Evolutionary conservation across 2,329 filamentous ascomycete species (phyloP).

Genomic region (Aspergillus terreus): DNA sequence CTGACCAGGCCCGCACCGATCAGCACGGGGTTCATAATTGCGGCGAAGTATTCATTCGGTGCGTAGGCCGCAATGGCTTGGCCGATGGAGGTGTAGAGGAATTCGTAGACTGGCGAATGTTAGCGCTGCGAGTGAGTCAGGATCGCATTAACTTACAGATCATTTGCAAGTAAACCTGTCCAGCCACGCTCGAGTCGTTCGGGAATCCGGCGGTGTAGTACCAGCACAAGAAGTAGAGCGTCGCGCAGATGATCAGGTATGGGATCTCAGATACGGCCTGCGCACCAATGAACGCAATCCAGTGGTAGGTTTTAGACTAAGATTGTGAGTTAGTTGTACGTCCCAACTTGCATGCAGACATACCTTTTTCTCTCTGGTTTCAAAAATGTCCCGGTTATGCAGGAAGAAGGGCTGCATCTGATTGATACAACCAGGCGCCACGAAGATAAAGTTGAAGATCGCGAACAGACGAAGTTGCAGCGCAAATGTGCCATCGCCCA

Average conservation of each 20-base stretch:
- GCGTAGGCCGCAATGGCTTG: constrained; percentile 57
- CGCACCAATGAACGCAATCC: constrained; percentile 56
- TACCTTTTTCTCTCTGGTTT: constrained; percentile 56
- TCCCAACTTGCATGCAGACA: not conserved
- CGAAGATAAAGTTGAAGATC: constrained; percentile 62
- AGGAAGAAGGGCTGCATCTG: constrained; percentile 60
- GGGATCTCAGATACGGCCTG: constrained; percentile 49
- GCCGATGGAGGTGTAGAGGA: constrained; percentile 43
- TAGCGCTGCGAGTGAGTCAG: not conserved
- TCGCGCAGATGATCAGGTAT: constrained; percentile 43
- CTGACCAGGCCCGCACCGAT: constrained; percentile 43
- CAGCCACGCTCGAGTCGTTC: constrained; percentile 26
- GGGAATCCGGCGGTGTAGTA: constrained; percentile 55
- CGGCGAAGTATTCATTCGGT: constrained; percentile 58
- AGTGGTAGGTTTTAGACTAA: constrained; percentile 56
- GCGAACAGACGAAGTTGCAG: constrained; percentile 57
- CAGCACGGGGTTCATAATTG: constrained; percentile 55
- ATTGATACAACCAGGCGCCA: constrained; percentile 56
- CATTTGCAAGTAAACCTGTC: constrained; percentile 40
- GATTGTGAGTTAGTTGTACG: not conserved
- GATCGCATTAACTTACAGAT: constrained; percentile 24
- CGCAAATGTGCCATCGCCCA: constrained; percentile 50
- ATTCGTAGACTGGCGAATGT: constrained; percentile 35
- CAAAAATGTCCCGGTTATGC: constrained; percentile 55
- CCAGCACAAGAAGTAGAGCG: constrained; percentile 51